Conservation (phyloP, 2,329 filamentous ascomycete genomes). For the Trichoderma sp. region DNA sequence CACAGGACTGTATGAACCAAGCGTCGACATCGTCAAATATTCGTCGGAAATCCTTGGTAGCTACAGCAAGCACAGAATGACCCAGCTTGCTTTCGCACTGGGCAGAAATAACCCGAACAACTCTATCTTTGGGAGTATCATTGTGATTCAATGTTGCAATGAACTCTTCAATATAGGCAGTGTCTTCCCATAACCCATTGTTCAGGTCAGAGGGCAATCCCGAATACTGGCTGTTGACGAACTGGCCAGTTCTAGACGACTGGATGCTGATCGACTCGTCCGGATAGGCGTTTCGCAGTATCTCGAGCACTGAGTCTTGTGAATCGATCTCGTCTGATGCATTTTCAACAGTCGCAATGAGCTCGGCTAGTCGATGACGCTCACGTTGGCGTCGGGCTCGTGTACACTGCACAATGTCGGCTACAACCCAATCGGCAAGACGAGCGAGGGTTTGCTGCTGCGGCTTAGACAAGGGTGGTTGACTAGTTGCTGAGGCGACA, state of each 20-base stretch:
- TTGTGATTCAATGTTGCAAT: background rate
- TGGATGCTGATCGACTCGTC: background rate
- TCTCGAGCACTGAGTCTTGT: background rate
- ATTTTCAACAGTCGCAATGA: background rate
- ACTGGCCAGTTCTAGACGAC: background rate
- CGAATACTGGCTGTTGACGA: background rate
- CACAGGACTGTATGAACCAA: conserved; percentile 7
- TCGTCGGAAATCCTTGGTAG: background rate
- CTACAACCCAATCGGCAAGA: background rate
- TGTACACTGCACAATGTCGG: background rate
- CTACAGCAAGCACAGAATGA: background rate
- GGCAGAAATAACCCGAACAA: background rate
- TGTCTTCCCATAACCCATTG: background rate
- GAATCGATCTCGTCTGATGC: background rate
- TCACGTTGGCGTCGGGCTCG: background rate
- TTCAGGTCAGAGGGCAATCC: background rate
- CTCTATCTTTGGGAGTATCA: background rate
- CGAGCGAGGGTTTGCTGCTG: background rate
- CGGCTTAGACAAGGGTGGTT: background rate
- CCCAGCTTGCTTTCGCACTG: background rate
- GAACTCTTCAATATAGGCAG: background rate
- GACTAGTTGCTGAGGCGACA: background rate
- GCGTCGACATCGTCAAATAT: conserved; percentile 7
- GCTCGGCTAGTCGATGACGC: background rate
- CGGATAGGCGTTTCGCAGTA: background rate